Base-by-base conservation (phyloP, 371 early-diverging fungal genomes). In the Syncephalastrum contaminatum region DNA sequence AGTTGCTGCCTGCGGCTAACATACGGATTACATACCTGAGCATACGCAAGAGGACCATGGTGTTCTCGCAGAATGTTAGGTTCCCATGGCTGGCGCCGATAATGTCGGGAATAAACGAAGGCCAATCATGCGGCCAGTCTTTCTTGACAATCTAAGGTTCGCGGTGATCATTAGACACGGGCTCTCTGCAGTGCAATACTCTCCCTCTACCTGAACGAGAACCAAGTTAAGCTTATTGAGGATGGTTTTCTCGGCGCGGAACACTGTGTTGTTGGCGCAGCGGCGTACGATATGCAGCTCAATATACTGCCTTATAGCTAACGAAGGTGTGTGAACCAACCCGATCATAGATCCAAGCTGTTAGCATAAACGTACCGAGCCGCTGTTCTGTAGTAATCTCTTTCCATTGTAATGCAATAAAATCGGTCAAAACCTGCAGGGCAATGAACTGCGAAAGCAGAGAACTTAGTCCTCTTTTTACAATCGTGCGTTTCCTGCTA, bases 41-140 rank as follows among this genome's bases (percentile, higher is more conserved):
- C 43, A 95, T 78, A 65, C 92, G 93, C 19, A 99, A 76, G 46
- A 99, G 95, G 20, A 82, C 83, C 89, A 99, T 93, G 72, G 96
- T 96, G 82, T 99, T 99, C 63, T 92, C 94, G 67, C 98, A 97
- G 5, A 98, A 74, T 0, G 86, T 75, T 18, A 95, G 81, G 60
- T 86, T 91, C 1, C 88, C 85, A 58, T 88, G 84, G 67, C 92
- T 89, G 12, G 94, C 88, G 16, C 66, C 73, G 13, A 99, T 92
- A 54, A 99, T 85, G 64, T 99, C 99, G 4, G 90, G 83, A 56
- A 99, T 94, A 67, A 99, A 97, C 24, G 80, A 84, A 2, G 99
- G 97, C 98, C 98, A 99, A 62, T 93, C 89, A 54, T 91, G 87
- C 4, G 99, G 99, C 99, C 99, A 99, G 61, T 99, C 99, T 64